These are phyloP conservation scores for Cornus florida DNA, from an alignment of 148 eudicot genomes.

Conservation along the genomic window DNA sequence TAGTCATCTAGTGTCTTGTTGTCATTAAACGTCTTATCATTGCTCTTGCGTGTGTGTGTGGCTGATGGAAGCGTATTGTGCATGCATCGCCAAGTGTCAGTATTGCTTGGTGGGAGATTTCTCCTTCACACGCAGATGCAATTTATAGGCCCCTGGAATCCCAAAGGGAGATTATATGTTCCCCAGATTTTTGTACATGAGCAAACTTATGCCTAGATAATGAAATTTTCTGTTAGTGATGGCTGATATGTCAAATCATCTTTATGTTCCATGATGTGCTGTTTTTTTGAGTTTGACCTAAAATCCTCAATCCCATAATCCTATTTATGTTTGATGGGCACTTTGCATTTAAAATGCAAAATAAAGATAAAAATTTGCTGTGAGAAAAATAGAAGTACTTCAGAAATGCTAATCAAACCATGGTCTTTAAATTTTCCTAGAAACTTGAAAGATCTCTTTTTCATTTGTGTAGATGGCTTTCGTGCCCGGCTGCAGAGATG, in stretches of 20 bases:
- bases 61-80: too few species aligned
- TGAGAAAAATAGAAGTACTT: not conserved
- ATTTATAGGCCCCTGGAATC: not conserved
- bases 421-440: not conserved
- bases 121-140: too few species aligned
- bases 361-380: not conserved
- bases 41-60: too few species aligned
- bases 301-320: not conserved
- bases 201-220: not conserved
- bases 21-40: too few species aligned
- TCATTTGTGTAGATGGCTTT: constrained; percentile 63
- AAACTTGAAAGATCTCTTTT: not conserved
- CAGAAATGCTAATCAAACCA: too few species aligned
- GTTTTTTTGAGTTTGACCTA: not conserved
- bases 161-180: not conserved
- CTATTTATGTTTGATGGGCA: not conserved
- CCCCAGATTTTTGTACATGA: not conserved
- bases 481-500: constrained; percentile 95
- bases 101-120: too few species aligned
- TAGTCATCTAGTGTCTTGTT: too few species aligned
- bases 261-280: not conserved
- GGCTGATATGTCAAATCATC: not conserved
- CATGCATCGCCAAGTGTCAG: too few species aligned
- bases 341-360: not conserved
- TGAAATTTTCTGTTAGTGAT: not conserved